Evolutionary conservation across 129 eudicot genomes (phyloP), one percentile per base, ranked within the genome.

Genomic region (Artemisia annua): DNA sequence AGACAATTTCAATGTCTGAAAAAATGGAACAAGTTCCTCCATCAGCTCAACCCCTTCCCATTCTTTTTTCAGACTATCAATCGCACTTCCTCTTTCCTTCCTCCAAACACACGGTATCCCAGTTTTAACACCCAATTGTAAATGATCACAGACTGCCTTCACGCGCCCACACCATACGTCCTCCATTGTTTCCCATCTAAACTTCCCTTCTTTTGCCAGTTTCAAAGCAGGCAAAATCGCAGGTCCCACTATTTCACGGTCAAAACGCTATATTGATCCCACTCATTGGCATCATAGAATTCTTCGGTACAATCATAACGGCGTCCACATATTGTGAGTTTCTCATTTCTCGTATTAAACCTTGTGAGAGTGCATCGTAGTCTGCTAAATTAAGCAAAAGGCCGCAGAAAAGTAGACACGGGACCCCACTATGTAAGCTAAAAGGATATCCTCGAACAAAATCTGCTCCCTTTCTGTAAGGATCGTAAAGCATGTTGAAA

Each of bases 361-460:
- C 88, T 80, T 95, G 97, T 0, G 99, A 90, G 0, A 97, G 99
- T 58, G 97, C 99, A 85, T 95, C 97, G 35, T 81, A 87, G 81
- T 95, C 99, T 0, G 99, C 96, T 76, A 90, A 56, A 68, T 90
- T 95, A 11, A 95, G 91, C 97, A 96, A 95, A 58, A 95, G 78
- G 13, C 99, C 99, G 72, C 91, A 90, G 18, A 96, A 95, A 1
- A 90, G 78, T 12, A 85, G 90, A 73, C 96, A 90, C 0, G 85
- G 69, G 4, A 90, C 97, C 97, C 97, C 97, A 63, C 65, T 75
- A 30, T 97, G 83, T 80, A 95, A 59, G 83, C 99, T 95, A 72
- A 95, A 90, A 3, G 99, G 97, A 83, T 95, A 95, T 13, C 99
- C 99, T 32, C 99, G 96, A 55, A 95, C 97, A 54, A 90, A 95